Percentiles rank a stretch among this genome's conserved stretches.
These are phyloP conservation scores for Acer saccharum DNA, from an alignment of 345 rosid genomes.

Conservation along the genomic window DNA sequence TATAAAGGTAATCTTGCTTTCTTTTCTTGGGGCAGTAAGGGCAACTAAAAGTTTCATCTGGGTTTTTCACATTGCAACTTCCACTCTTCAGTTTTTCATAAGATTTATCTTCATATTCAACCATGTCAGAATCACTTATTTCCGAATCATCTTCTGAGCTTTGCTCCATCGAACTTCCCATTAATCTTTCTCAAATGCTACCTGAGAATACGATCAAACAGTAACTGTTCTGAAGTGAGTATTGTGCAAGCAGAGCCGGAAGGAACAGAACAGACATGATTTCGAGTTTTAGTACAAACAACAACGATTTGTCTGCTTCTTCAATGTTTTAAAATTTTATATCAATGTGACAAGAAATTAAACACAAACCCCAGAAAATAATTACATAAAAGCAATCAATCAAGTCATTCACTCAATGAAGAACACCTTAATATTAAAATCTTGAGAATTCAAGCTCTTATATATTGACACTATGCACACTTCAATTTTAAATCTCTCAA, in stretches of 20 bases:
- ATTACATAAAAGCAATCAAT: not conserved
- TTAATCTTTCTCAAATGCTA: constrained; percentile 6
- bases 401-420: not conserved
- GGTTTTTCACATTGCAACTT: constrained; percentile 49
- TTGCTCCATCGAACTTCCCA: constrained; percentile 22
- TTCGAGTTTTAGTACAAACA: not conserved
- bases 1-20: constrained; percentile 61
- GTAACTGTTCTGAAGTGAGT: not conserved
- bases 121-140: constrained; percentile 55
- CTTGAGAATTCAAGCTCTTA: not conserved
- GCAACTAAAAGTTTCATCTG: constrained; percentile 63
- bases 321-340: not conserved
- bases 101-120: constrained; percentile 44
- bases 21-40: constrained; percentile 81
- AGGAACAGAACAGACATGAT: not conserved
- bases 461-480: not conserved
- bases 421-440: not conserved
- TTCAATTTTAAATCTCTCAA: not conserved
- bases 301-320: not conserved
- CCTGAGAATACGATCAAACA: not conserved
- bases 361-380: not conserved
- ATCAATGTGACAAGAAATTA: not conserved
- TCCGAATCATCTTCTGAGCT: constrained; percentile 42
- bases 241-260: not conserved
- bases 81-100: constrained; percentile 81